A percentile compares a stretch with the other conserved stretches of the same genome.
Evolutionary conservation across 108 stramenopile genomes (phyloP).

Genomic region (Stephanodiscus minutulus): DNA sequence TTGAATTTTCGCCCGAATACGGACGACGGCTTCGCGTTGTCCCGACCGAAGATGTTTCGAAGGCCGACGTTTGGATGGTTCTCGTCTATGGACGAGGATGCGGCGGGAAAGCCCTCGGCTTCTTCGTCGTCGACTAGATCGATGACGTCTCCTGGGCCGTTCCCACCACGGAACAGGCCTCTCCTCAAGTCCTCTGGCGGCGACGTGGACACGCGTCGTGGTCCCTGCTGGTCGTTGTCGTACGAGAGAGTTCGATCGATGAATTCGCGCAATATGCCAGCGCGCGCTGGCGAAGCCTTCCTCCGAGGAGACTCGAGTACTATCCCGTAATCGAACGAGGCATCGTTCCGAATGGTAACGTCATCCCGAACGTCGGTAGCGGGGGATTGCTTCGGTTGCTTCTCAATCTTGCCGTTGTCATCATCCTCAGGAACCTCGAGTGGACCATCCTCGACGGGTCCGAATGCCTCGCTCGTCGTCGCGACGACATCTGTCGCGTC

Average conservation of each 20-base stretch:
- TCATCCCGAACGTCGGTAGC: neutral
- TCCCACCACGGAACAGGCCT: neutral
- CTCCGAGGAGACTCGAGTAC: constrained; percentile 32
- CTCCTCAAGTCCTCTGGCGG: constrained; percentile 14
- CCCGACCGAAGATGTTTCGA: neutral
- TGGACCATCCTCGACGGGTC: neutral
- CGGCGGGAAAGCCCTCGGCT: neutral
- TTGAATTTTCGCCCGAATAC: constrained; percentile 29
- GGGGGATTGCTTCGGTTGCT: neutral
- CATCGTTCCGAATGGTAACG: neutral
- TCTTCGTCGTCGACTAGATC: constrained; percentile 31
- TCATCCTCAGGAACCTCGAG: neutral
- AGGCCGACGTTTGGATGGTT: neutral
- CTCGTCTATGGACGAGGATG: neutral
- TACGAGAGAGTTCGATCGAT: neutral
- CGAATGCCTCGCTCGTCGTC: too few relatives aligned
- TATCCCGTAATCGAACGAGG: constrained; percentile 18
- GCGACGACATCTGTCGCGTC: neutral
- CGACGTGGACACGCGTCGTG: constrained; percentile 43
- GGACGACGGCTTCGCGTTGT: constrained; percentile 8
- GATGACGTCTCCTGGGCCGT: constrained; percentile 30
- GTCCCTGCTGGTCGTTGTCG: neutral
- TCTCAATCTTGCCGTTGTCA: neutral
- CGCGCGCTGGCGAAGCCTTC: neutral
- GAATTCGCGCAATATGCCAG: constrained; percentile 4